These are phyloP conservation scores for Talaromyces sp. DNA, from an alignment of 2,329 filamentous ascomycete genomes.

Conservation along the genomic window DNA sequence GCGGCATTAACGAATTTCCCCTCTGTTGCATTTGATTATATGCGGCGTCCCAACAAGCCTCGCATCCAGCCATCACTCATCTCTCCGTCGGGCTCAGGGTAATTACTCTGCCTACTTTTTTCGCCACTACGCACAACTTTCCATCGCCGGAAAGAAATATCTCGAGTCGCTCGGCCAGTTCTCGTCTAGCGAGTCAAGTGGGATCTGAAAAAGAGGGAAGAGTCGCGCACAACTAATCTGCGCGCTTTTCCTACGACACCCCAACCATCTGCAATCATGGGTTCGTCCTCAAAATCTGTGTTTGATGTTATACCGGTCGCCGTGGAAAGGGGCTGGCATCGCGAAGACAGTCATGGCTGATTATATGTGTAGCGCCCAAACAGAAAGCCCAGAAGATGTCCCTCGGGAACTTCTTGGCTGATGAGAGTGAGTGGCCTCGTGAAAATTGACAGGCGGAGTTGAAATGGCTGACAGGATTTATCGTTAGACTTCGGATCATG, in stretches of 20 bases:
- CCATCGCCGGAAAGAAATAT: background rate
- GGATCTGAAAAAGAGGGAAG: constrained; percentile 22
- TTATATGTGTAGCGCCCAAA: constrained; percentile 70
- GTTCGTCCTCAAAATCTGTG: constrained; percentile 32
- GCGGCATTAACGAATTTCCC: constrained; percentile 27
- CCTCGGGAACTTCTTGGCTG: constrained; percentile 90
- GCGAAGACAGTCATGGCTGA: constrained; percentile 42
- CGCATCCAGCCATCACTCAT: background rate
- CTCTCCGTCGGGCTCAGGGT: background rate
- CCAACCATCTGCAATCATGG: constrained; percentile 58
- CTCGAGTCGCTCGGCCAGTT: background rate
- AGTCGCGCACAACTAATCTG: constrained; percentile 40
- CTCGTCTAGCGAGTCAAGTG: constrained; percentile 13
- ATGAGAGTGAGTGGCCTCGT: constrained; percentile 67
- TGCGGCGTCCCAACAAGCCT: constrained; percentile 13
- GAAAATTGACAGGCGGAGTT: constrained; percentile 10
- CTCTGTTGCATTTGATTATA: constrained; percentile 15
- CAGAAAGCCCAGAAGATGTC: constrained; percentile 95
- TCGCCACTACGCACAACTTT: background rate
- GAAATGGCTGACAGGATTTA: constrained; percentile 28
- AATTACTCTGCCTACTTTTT: background rate
- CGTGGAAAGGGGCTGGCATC: background rate
- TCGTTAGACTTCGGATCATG: constrained; percentile 74
- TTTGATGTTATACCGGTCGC: constrained; percentile 1
- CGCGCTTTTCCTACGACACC: constrained; percentile 37